These are phyloP conservation scores for Lodderomyces margitis DNA, from an alignment of 1,139 yeast genomes.

Conservation along the genomic window DNA sequence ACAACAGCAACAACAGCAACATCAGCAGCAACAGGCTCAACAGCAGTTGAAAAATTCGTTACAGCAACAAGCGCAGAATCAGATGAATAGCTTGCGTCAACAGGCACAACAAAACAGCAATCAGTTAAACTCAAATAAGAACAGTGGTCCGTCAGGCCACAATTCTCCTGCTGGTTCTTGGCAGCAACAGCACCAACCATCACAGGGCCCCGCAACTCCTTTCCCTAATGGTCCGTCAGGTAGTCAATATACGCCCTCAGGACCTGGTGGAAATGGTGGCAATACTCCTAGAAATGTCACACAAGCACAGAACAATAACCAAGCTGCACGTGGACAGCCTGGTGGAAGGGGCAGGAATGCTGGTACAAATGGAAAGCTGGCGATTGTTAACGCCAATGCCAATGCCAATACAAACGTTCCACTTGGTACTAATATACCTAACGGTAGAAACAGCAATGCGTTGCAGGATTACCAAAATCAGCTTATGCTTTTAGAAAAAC, in stretches of 20 bases:
- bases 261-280: neutral
- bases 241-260: constrained; percentile 13
- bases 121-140: constrained; percentile 16
- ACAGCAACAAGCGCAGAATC: constrained; percentile 52
- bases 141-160: constrained; percentile 13
- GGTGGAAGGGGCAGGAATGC: neutral
- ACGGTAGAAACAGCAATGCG: constrained; percentile 35
- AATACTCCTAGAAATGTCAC: neutral
- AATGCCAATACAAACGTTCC: constrained; percentile 4
- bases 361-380: constrained; percentile 2
- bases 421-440: constrained; percentile 5
- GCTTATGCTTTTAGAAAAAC: constrained; percentile 67
- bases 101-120: constrained; percentile 26
- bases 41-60: constrained; percentile 32
- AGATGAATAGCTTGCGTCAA: constrained; percentile 51
- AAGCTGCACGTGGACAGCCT: neutral
- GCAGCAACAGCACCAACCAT: neutral
- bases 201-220: constrained; percentile 19
- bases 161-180: constrained; percentile 22
- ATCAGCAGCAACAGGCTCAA: constrained; percentile 20
- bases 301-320: constrained; percentile 1
- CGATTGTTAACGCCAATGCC: constrained; percentile 2
- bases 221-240: constrained; percentile 15
- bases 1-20: constrained; percentile 19
- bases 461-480: constrained; percentile 78